Evolutionary conservation across 2,329 filamentous ascomycete species (phyloP), one percentile per base, ranked within the genome.

Genomic region (Aspergillus neoniger): DNA sequence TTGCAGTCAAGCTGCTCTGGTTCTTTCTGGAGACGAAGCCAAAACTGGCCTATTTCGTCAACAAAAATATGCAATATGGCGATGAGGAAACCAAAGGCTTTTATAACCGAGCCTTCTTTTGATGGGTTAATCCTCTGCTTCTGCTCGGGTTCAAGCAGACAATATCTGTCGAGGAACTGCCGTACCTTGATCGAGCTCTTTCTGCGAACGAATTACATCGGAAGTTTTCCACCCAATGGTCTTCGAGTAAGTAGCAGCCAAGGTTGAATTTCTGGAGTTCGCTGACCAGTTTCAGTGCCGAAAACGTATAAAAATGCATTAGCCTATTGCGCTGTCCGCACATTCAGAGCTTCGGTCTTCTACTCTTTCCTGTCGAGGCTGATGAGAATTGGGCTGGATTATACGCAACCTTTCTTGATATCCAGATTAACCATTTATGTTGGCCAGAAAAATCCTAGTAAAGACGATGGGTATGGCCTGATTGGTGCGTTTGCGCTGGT

Each of bases 61-160:
- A 52, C 21, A 9, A n/a, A 10, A 19, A 4, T 8, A 9, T 8
- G 6, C 47, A 38, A n/a, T 60, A 60, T 32, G 32, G 48, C 52
- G 19, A 44, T 9, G 58, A 60, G 39, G 58, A 49, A 14, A 14
- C 30, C 0, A 39, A 23, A 17, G 54, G 58, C 3, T 17, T 60
- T 4, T 39, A 32, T 30, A 60, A 52, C 19, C 17, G 58, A 10
- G 53, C 39, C 5, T 59, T 57, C 17, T 62, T 62, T 25, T 62
- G 60, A 57, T 62, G 60, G 60, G 15, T 59, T n/a, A 62, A 59
- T 15, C 38, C 47, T 5, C 38, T 59, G 3, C 55, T 59, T 14
- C 17, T 51, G 3, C 51, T 44, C 4, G 57, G 60, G 1, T 62
- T 57, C 30, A 36, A 21, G 12, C 17, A 48, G 17, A 30, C 32